A percentile compares a stretch with the other conserved stretches of the same genome.
Evolutionary conservation across 768 basidiomycete genomes (phyloP).

Genomic region (Suillus ampliporus): DNA sequence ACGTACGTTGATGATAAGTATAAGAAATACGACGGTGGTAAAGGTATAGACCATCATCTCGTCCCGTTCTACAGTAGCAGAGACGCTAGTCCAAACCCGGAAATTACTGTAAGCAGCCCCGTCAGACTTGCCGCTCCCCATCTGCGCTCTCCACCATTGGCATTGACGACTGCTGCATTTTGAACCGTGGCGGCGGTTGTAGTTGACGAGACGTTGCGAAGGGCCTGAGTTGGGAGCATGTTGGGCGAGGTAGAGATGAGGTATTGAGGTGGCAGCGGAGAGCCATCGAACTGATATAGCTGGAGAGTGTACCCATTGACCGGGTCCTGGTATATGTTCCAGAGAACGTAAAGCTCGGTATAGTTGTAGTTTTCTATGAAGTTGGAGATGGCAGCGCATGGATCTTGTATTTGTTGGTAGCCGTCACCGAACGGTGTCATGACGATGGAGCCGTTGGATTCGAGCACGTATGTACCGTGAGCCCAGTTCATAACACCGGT

Average conservation of each 20-base stretch:
- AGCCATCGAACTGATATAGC: slow-evolving; percentile 79
- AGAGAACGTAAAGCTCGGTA: slow-evolving; percentile 66
- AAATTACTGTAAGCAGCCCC: slow-evolving; percentile 17
- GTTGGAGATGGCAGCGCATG: slow-evolving; percentile 88
- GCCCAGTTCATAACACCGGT: slow-evolving; percentile 88
- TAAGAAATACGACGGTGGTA: slow-evolving; percentile 6
- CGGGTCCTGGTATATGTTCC: slow-evolving; percentile 77
- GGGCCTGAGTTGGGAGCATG: slow-evolving; percentile 79
- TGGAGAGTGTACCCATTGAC: slow-evolving; percentile 70
- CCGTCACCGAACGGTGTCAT: slow-evolving; percentile 84
- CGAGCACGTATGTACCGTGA: slow-evolving; percentile 77
- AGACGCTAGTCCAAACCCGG: slow-evolving; percentile 30
- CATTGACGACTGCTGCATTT: slow-evolving; percentile 19
- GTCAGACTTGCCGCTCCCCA: slow-evolving; percentile 22
- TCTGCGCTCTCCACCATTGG: slow-evolving; percentile 33
- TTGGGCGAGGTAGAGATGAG: slow-evolving; percentile 72
- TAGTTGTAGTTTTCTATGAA: slow-evolving; percentile 85
- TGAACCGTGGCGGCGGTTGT: slow-evolving; percentile 18
- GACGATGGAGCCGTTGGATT: slow-evolving; percentile 80
- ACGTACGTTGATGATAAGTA: slow-evolving; percentile 3
- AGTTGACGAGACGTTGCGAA: slow-evolving; percentile 58
- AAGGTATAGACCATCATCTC: neutral
- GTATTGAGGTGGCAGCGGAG: slow-evolving; percentile 75
- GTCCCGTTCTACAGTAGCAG: slow-evolving; percentile 24
- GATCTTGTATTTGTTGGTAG: slow-evolving; percentile 93